Conservation (phyloP, 495 filamentous ascomycete species). For the Usnea hakonensis region DNA sequence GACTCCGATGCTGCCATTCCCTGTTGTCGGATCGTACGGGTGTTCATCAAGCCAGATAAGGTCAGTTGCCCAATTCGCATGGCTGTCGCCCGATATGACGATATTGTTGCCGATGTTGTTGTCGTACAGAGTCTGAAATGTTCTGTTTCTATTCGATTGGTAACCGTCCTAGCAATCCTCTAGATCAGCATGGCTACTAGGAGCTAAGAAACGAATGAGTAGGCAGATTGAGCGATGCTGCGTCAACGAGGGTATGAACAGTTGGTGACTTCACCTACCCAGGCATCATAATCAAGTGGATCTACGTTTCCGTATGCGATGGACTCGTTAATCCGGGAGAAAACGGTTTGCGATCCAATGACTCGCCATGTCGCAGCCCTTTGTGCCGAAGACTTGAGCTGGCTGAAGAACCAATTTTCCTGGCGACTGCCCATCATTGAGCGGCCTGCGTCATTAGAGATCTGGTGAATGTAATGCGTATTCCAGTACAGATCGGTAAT, state of each 20-base stretch:
- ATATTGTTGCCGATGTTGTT: conserved; percentile 60
- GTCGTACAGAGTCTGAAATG: conserved; percentile 49
- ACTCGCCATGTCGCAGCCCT: conserved; percentile 56
- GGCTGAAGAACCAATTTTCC: conserved; percentile 62
- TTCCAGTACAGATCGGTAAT: conserved; percentile 44
- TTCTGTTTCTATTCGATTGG: conserved; percentile 54
- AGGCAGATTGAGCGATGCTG: neutral
- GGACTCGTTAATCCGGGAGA: conserved; percentile 48
- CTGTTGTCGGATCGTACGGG: conserved; percentile 48
- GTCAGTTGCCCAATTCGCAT: conserved; percentile 58
- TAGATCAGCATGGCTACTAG: neutral
- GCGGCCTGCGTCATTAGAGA: conserved; percentile 50
- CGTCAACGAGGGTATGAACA: neutral
- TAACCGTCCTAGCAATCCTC: conserved; percentile 55
- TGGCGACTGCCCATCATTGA: conserved; percentile 59
- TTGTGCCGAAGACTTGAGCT: conserved; percentile 42
- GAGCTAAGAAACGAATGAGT: neutral
- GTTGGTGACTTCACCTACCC: neutral
- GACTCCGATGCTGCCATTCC: conserved; percentile 52
- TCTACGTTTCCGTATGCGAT: conserved; percentile 36
- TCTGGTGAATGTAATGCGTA: conserved; percentile 47
- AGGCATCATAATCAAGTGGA: conserved; percentile 48
- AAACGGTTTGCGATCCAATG: conserved; percentile 59
- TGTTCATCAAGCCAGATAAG: conserved; percentile 53
- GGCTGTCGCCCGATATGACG: conserved; percentile 60